A percentile compares a stretch with the other conserved stretches of the same genome.
These are phyloP conservation scores for Coemansia sp. DNA, from an alignment of 192 early-diverging fungal genomes.

Conservation along the genomic window DNA sequence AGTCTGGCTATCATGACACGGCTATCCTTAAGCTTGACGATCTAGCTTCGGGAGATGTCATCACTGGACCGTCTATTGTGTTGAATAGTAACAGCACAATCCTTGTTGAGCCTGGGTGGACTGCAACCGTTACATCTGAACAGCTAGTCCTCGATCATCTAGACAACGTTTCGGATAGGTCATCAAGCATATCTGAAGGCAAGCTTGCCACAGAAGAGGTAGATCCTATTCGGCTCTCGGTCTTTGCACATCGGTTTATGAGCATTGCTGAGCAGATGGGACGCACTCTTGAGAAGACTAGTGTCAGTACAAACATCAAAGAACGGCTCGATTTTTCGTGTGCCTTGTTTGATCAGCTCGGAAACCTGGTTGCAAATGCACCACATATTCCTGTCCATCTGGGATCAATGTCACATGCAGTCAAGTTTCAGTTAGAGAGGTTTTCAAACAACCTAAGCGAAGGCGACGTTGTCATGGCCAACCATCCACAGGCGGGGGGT, in stretches of 20 bases:
- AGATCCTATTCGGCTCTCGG: constrained; percentile 88
- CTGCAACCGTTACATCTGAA: constrained; percentile 69
- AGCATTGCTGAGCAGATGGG: constrained; percentile 98
- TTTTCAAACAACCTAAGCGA: constrained; percentile 68
- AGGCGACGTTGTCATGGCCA: constrained; percentile 93
- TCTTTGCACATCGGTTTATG: constrained; percentile 98
- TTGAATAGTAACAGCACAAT: constrained; percentile 88
- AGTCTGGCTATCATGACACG: constrained; percentile 65
- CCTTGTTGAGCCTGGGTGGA: constrained; percentile 80
- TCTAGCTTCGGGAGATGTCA: constrained; percentile 63
- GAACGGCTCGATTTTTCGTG: constrained; percentile 98
- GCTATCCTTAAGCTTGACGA: constrained; percentile 70
- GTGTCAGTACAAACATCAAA: constrained; percentile 96
- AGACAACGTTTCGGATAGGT: neutral
- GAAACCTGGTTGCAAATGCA: constrained; percentile 82
- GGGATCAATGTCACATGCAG: constrained; percentile 92
- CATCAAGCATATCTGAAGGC: neutral
- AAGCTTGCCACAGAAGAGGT: constrained; percentile 49
- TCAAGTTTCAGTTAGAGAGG: constrained; percentile 85
- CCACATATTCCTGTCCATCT: constrained; percentile 93
- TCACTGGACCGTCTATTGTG: constrained; percentile 88
- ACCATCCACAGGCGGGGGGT: constrained; percentile 94
- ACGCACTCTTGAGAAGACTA: constrained; percentile 87
- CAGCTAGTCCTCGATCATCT: constrained; percentile 58
- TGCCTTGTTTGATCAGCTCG: constrained; percentile 88